Evolutionary conservation across 352 stramenopile species (phyloP).

Genomic region (Globisporangium camurandrum): DNA sequence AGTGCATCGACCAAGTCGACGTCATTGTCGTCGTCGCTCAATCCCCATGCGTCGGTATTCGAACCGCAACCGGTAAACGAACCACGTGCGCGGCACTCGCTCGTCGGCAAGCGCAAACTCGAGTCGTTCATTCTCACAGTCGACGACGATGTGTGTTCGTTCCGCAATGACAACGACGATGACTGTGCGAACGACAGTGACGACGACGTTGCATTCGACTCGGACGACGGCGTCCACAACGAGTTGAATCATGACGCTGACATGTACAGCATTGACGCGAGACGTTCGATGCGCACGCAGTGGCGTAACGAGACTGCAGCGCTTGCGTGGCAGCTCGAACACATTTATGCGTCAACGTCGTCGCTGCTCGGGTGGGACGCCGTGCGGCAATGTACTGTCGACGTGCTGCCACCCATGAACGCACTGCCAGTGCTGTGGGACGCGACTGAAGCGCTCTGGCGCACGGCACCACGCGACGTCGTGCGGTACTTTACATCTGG

Average conservation of each 20-base stretch:
- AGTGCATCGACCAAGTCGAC: not conserved
- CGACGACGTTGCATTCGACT: not conserved
- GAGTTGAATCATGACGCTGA: not conserved
- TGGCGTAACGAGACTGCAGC: constrained; percentile 41
- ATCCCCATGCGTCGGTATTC: constrained; percentile 53
- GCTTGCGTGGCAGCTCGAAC: constrained; percentile 59
- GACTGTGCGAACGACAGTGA: not conserved
- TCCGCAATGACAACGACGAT: constrained; percentile 3
- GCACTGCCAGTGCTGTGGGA: constrained; percentile 26
- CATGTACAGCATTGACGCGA: constrained; percentile 6
- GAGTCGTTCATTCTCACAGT: constrained; percentile 53
- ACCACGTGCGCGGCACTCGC: constrained; percentile 3
- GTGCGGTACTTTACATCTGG: constrained; percentile 59
- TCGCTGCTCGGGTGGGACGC: constrained; percentile 78
- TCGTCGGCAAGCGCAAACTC: constrained; percentile 54
- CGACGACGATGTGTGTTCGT: constrained; percentile 18
- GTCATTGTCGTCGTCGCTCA: constrained; percentile 24
- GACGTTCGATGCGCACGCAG: constrained; percentile 14
- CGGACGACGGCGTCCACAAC: constrained; percentile 1
- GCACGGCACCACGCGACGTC: constrained; percentile 59
- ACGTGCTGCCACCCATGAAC: not conserved
- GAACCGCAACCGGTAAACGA: constrained; percentile 22
- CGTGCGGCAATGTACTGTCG: constrained; percentile 33
- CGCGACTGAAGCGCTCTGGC: constrained; percentile 39
- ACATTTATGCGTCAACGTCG: constrained; percentile 67